Base-by-base conservation (phyloP, 2,329 filamentous ascomycete species). In the Gliomastix tumulicola region DNA sequence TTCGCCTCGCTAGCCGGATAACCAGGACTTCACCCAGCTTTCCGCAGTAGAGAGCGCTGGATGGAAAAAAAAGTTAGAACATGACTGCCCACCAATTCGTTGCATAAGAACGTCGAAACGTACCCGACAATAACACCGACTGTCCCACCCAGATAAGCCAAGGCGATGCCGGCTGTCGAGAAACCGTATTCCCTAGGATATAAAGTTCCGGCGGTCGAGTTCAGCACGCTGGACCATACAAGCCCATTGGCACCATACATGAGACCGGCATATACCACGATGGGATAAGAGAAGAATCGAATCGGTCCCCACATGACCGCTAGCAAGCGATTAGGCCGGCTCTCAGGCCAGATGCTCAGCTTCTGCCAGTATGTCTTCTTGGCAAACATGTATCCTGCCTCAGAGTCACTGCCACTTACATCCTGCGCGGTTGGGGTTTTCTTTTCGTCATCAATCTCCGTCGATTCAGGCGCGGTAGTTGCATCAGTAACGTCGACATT, bases 11-110 rank as follows among this genome's bases (percentile, higher is more conserved):
- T 2, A 60, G 47, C 20, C 52, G 53, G 16, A 67, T 54, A 1
- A 62, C 53, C 18, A 63, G 49, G 41, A 55, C 55, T 39, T 66
- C 62, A 12, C 57, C 59, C 17, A 62, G 46, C 6, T 51, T 44
- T 7, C 61, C 61, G 1, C 60, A 28, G 16, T 28, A 28, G 2
- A 28, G 9, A 15, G 25, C 25, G 10, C 25, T 28, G 25, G 16
- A 2, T 13, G n/a, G n/a, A n/a, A n/a, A n/a, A n/a, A n/a, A n/a
- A n/a, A n/a, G n/a, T n/a, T n/a, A n/a, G n/a, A n/a, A n/a, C n/a
- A n/a, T n/a, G n/a, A n/a, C n/a, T n/a, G n/a, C n/a, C n/a, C n/a
- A n/a, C n/a, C n/a, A n/a, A n/a, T n/a, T n/a, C n/a, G n/a, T n/a
- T n/a, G n/a, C n/a, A n/a, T n/a, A n/a, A n/a, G n/a, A n/a, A n/a